Base-by-base conservation (phyloP, 768 basidiomycete genomes). In the Tricholoma furcatifolium region DNA sequence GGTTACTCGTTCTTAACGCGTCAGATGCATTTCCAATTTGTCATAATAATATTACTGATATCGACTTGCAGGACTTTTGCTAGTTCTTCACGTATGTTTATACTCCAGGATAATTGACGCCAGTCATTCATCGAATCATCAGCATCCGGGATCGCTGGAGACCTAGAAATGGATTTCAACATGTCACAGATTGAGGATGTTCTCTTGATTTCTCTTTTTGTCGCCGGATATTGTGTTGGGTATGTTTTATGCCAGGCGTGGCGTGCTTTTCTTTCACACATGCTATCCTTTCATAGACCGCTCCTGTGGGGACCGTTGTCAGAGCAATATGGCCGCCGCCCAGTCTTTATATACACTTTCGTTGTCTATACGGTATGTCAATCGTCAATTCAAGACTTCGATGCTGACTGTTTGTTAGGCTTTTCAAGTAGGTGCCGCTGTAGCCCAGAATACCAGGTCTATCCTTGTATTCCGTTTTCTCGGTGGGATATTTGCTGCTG, bases 391-490 rank as follows among this genome's bases (percentile, higher is more conserved):
- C 12, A 4, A 11, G 24, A n/a, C 3, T 42, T 15, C 1, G 10
- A 41, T 9, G 8, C 23, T 47, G 4, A 51, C 23, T 11, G 21
- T 6, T 23, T 39, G 23, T 12, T 36, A 82, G 82, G 67, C 73
- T 36, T 87, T 87, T 62, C 82, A 84, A 71, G 64, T 87, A 23
- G 88, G 79, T 24, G 76, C 76, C 35, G 87, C 88, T 0, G 69
- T 88, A 3, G 71, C 84, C 0, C 68, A 73, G 35, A 89, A 87
- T 65, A 81, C 81, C 1, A 75, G 73, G 6, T 79, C 84, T 4
- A 65, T 91, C n/a, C 72, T 92, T 11, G 61, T 86, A 15, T 82
- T 87, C 58, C 80, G 90, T 18, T 85, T 90, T 63, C 64, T 90
- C n/a, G 79, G 82, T 1, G 88, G 89, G 11, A 70, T 73, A 2